Evolutionary conservation across 345 rosid genomes (phyloP), one percentile per base, ranked within the genome.

Genomic region (Sisymbrium altissimum): DNA sequence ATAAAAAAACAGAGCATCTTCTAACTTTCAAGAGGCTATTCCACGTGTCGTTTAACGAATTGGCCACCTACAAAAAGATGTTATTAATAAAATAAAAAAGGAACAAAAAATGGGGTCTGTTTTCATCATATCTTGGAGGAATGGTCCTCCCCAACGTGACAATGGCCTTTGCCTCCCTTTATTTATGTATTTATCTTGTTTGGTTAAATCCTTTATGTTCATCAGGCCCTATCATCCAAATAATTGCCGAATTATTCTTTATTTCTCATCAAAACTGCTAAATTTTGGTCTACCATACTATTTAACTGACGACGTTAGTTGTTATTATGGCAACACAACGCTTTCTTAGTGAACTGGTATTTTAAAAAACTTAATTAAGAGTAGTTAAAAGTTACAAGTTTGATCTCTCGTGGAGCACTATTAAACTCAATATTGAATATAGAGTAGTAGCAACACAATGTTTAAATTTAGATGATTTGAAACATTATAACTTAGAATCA

Each of bases 81-180:
- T 39, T 44, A 23, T 23, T 1, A 23, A 23, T 67, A 17, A 44
- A 32, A 62, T n/a, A 0, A 17, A 53, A 19, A 73, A 23, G 14
- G 32, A 64, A 35, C 6, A 30, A 64, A 55, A 45, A 29, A 23
- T 12, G 32, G 45, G 73, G 63, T 49, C 68, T 6, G 54, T 66
- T 74, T 57, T 48, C 49, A 66, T 66, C 52, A 74, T 66, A 73
- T 64, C 57, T 64, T 72, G 18, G 77, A 64, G 71, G 39, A 54
- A 65, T 73, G 78, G 78, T 73, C 78, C 78, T 65, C 53, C 43
- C 52, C 17, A 45, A 39, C 56, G 43, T 33, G 64, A 41, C 64
- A 23, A 75, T 60, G 69, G 33, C 64, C 46, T 21, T 52, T 68
- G 21, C 56, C 48, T 59, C 19, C 48, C 18, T 68, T 70, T 41